These are phyloP conservation scores for Tuber indicum DNA, from an alignment of 495 filamentous ascomycete species.

Conservation along the genomic window DNA sequence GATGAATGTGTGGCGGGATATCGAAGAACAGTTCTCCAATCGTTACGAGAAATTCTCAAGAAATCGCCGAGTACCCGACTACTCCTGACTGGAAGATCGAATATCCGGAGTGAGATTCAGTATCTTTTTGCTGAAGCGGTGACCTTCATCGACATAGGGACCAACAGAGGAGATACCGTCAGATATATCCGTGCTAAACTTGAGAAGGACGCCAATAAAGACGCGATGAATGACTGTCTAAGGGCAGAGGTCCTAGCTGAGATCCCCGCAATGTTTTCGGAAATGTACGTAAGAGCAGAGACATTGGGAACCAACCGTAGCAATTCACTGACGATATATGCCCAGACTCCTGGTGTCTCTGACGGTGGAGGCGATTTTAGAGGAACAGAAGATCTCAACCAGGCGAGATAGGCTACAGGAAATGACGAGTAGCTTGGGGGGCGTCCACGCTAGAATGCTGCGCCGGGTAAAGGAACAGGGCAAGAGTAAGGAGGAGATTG, in stretches of 20 bases:
- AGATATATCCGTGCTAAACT: not conserved
- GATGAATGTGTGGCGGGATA: not conserved
- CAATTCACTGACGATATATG: not conserved
- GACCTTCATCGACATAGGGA: not conserved
- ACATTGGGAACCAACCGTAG: not conserved
- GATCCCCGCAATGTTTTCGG: not conserved
- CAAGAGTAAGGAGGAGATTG: not conserved
- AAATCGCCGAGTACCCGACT: not conserved
- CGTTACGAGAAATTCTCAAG: not conserved
- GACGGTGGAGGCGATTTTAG: not conserved
- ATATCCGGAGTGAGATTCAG: not conserved
- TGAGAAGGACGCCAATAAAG: not conserved
- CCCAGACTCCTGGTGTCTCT: not conserved
- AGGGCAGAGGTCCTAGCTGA: not conserved
- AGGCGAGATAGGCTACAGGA: not conserved
- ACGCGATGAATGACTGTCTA: not conserved
- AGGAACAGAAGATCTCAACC: not conserved
- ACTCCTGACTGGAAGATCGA: not conserved
- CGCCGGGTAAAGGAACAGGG: not conserved
- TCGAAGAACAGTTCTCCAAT: not conserved
- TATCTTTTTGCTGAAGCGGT: not conserved
- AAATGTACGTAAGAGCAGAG: not conserved
- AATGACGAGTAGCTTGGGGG: not conserved
- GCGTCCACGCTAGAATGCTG: not conserved
- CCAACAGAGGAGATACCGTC: not conserved